Evolutionary conservation across 2,329 filamentous ascomycete species (phyloP), one percentile per base, ranked within the genome.

Genomic region (Cladosporium velox): DNA sequence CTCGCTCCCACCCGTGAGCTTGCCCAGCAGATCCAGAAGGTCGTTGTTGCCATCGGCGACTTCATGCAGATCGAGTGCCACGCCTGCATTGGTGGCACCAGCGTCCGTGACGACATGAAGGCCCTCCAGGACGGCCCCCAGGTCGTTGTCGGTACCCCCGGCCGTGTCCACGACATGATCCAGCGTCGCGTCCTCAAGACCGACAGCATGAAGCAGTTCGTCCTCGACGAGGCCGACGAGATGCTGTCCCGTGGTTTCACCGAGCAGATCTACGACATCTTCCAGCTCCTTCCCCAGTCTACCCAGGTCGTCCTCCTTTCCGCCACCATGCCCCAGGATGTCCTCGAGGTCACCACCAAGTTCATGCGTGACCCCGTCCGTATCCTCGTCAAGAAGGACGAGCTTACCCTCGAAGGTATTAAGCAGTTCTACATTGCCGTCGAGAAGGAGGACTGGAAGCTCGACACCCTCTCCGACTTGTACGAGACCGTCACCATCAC

Each of bases 11-110:
- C 94, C 24, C 92, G 95, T 77, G 95, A 99, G 86, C 85, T 99
- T 70, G 95, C 95, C 55, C 97, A 94, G 32, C 95, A 99, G 82
- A 99, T 99, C 71, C 95, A 99, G 82, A 97, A 92, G 41, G 95
- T 99, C 67, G 91, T 99, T 73, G 96, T 98, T 89, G 95, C 95
- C n/a, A 87, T 99, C n/a, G 95, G 95, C 71, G 95, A 99, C 81
- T 99, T 97, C 85, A 98, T 99, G 95, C 97, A 97, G 77, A 92
- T 99, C 3, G 93, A 99, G 81, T 99, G 95, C 82, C 95, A 99
- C 76, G 94, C 95, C 67, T 99, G 95, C 81, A 98, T 99, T 75
- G 95, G 95, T 72, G 95, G 95, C 67, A 99, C 95, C 72, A 98
- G 97, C 76, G 93, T 99, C 44, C 93, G 95, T 73, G 95, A 98